These are phyloP conservation scores for Phycomyces nitens DNA, from an alignment of 192 early-diverging fungal species.

Conservation along the genomic window DNA sequence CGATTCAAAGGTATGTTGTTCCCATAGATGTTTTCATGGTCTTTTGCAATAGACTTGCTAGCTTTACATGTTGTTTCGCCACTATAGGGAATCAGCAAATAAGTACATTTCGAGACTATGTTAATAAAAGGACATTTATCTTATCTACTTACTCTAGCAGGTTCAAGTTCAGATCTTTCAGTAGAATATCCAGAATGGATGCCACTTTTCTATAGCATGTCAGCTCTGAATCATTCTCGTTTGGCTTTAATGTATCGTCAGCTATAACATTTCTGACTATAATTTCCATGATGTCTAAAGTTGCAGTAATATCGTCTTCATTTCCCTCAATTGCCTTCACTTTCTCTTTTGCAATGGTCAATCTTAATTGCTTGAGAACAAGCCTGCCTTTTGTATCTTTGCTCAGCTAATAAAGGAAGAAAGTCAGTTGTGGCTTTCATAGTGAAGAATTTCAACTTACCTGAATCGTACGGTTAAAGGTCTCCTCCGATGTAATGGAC, in stretches of 20 bases:
- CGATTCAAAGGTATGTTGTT: conserved; percentile 12
- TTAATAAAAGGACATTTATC: conserved; percentile 16
- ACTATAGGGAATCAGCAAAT: conserved; percentile 14
- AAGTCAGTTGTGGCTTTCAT: too few species aligned
- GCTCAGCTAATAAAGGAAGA: too few species aligned
- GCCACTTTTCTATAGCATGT: conserved; percentile 18
- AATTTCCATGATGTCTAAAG: conserved; percentile 13
- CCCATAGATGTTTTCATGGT: conserved; percentile 16
- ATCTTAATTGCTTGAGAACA: too few species aligned
- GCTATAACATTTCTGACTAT: conserved; percentile 13
- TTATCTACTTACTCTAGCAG: conserved; percentile 15
- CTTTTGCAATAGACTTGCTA: conserved; percentile 17
- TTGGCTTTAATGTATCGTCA: conserved; percentile 14
- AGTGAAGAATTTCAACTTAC: too few species aligned
- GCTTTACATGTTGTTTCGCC: conserved; percentile 14
- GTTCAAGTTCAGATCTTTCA: conserved; percentile 9
- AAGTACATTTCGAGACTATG: conserved; percentile 14
- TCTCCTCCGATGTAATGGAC: too few species aligned
- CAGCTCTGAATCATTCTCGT: conserved; percentile 16
- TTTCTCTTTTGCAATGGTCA: too few species aligned
- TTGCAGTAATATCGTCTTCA: conserved; percentile 9
- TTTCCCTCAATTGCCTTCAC: too few species aligned
- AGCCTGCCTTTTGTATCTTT: too few species aligned
- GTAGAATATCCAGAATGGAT: conserved; percentile 14
- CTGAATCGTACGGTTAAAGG: too few species aligned